A percentile compares a stretch with the other conserved stretches of the same genome.
Conservation (phyloP, 495 filamentous ascomycete species). For the Aspergillus wentii region DNA sequence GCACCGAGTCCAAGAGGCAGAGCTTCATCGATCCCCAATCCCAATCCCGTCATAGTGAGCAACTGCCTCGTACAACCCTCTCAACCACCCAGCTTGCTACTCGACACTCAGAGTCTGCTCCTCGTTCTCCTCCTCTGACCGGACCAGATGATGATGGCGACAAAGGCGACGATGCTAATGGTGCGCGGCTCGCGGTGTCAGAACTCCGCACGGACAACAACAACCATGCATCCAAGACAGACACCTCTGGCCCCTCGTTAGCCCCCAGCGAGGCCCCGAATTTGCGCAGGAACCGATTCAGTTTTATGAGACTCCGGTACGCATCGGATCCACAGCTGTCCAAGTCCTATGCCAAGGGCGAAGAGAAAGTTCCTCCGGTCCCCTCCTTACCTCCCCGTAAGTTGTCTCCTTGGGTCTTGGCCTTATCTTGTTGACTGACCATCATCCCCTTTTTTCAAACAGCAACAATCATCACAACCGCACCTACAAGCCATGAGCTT, state of each 20-base stretch:
- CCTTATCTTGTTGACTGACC: neutral
- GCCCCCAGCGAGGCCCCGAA: conserved; percentile 21
- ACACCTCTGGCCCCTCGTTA: conserved; percentile 8
- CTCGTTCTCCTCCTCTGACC: conserved; percentile 21
- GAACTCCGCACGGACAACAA: conserved; percentile 12
- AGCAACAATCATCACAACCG: conserved; percentile 91
- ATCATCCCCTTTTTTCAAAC: conserved; percentile 2
- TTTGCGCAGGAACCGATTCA: conserved; percentile 62
- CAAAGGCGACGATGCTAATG: conserved; percentile 4
- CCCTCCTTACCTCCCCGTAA: conserved; percentile 69
- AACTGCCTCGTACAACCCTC: conserved; percentile 33
- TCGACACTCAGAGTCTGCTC: conserved; percentile 35
- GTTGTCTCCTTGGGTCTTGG: conserved; percentile 16
- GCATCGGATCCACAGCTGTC: conserved; percentile 91
- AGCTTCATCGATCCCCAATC: conserved; percentile 27
- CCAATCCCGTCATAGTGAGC: conserved; percentile 37
- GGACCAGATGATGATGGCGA: conserved; percentile 15
- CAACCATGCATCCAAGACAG: conserved; percentile 11
- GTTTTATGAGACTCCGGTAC: conserved; percentile 85
- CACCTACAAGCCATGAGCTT: conserved; percentile 67
- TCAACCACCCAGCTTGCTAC: conserved; percentile 25
- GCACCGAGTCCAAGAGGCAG: conserved; percentile 34
- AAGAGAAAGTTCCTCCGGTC: conserved; percentile 61
- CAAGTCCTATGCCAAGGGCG: conserved; percentile 69
- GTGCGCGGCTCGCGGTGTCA: conserved; percentile 8